Evolutionary conservation across 352 stramenopile species (phyloP), one percentile per base, ranked within the genome.

Genomic region (Phytophthora hibernalis): DNA sequence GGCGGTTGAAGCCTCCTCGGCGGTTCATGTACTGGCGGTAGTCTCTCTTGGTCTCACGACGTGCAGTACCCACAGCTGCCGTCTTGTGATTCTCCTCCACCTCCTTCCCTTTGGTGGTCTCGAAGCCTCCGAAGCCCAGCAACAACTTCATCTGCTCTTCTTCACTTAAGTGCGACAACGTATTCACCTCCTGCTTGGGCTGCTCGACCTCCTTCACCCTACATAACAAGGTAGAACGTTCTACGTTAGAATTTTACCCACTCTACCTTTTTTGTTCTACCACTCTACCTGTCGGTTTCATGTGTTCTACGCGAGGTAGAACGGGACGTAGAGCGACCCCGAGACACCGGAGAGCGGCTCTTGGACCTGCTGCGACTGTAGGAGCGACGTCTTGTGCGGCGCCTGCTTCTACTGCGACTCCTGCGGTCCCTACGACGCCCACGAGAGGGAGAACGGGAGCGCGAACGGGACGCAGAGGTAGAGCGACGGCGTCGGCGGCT

Each of bases 21-120:
- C 96, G 87, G 80, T 99, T 98, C 96, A 98, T 99, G 77, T 99
- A 99, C 76, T 99, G 96, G 22, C 97, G 80, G 82, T 99, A 99
- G 71, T 98, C 95, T 38, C 95, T 80, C 65, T 97, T 97, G 56
- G 88, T 97, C 62, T 97, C 96, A 47, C 96, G 97, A 40, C 85
- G 80, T 10, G 84, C 77, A 5, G 82, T 90, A 11, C 97, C 97
- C 28, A 77, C 68, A 1, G 95, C 96, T 0, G 91, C 83, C 18
- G 83, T 81, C 0, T 69, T 77, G 37, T 90, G 56, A 80, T 99
- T 99, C 72, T 98, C 95, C 11, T 94, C 82, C n/a, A 99, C 93
- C 2, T 66, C 54, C 56, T 97, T 91, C 58, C 91, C 94, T 70
- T 98, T 98, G 42, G 93, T 99, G 15, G 89, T 93, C 61, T 93